A percentile compares a stretch with the other conserved stretches of the same genome.
phyloP scores from a whole-genome alignment of 2,329 filamentous ascomycete genomes.

The Colletotrichum eremochloae region DNA sequence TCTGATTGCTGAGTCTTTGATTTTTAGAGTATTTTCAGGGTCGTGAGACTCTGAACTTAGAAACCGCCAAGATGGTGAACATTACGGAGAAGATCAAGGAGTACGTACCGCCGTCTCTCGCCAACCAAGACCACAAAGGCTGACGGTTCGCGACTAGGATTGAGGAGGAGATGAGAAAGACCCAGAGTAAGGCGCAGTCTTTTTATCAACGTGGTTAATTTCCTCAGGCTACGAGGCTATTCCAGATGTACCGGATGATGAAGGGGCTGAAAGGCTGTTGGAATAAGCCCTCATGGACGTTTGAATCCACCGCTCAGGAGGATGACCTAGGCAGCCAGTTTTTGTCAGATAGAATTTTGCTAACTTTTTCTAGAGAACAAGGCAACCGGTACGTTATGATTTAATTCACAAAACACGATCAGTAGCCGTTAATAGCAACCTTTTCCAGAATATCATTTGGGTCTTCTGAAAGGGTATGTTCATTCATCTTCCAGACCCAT shows the following conservation, averaged over 20 bases:
- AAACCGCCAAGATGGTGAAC: slow-evolving; percentile 84
- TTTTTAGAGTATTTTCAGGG: slow-evolving; percentile 13
- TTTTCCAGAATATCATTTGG: slow-evolving; percentile 91
- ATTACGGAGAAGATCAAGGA: slow-evolving; percentile 99
- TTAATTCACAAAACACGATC: not conserved
- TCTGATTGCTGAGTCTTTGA: slow-evolving; percentile 11
- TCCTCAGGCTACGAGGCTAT: not conserved
- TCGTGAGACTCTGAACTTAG: slow-evolving; percentile 40
- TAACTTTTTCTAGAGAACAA: slow-evolving; percentile 83
- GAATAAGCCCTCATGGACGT: not conserved
- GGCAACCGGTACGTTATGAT: slow-evolving; percentile 82
- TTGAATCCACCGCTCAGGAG: not conserved
- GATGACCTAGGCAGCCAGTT: not conserved
- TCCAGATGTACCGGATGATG: not conserved
- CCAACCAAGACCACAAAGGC: slow-evolving; percentile 13
- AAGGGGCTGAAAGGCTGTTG: no score
- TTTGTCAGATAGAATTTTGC: slow-evolving; percentile 37
- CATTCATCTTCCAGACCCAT: not conserved
- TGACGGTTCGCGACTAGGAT: slow-evolving; percentile 74
- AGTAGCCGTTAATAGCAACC: slow-evolving; percentile 24
- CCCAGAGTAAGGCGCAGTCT: slow-evolving; percentile 80
- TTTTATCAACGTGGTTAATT: fast-evolving
- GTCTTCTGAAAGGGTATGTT: slow-evolving; percentile 91
- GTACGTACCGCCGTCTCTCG: slow-evolving; percentile 64
- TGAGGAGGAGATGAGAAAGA: slow-evolving; percentile 99